Percentiles rank a stretch among this genome's conserved stretches.
phyloP scores from a whole-genome alignment of 345 rosid genomes.

The Salix viminalis region DNA sequence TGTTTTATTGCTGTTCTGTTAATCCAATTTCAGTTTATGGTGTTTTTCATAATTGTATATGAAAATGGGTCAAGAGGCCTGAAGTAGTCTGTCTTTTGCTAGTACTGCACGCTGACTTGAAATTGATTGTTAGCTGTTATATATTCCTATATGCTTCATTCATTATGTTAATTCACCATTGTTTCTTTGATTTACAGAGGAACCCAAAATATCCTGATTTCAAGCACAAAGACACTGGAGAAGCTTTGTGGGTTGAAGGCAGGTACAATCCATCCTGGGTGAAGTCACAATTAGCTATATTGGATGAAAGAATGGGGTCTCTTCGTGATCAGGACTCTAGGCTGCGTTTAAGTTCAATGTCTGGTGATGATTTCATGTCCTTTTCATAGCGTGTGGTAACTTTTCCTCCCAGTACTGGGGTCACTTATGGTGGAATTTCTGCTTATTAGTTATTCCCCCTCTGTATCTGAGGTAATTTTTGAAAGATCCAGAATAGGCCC shows the following conservation, averaged over 20 bases:
- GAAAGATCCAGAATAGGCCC: neutral
- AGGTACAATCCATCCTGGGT: conserved; percentile 58
- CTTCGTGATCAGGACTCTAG: conserved; percentile 25
- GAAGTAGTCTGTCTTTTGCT: neutral
- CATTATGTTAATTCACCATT: neutral
- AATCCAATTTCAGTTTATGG: neutral
- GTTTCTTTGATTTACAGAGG: conserved; percentile 35
- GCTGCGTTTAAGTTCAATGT: conserved; percentile 24
- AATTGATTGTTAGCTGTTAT: neutral
- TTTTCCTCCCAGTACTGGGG: neutral
- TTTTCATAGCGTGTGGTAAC: conserved; percentile 12
- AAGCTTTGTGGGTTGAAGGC: conserved; percentile 64
- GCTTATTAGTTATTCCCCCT: neutral
- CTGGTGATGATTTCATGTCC: conserved; percentile 31
- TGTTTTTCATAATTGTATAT: neutral
- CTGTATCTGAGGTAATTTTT: conserved; percentile 4
- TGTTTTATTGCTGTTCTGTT: neutral
- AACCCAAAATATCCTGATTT: conserved; percentile 65
- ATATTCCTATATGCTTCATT: neutral
- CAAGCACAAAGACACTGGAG: conserved; percentile 73
- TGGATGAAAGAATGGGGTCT: conserved; percentile 46
- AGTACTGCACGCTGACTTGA: neutral
- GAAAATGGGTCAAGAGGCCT: neutral
- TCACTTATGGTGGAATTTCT: neutral
- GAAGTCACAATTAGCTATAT: conserved; percentile 46